Conservation (phyloP, 179 eudicot species). For the Camellia oleifera region DNA sequence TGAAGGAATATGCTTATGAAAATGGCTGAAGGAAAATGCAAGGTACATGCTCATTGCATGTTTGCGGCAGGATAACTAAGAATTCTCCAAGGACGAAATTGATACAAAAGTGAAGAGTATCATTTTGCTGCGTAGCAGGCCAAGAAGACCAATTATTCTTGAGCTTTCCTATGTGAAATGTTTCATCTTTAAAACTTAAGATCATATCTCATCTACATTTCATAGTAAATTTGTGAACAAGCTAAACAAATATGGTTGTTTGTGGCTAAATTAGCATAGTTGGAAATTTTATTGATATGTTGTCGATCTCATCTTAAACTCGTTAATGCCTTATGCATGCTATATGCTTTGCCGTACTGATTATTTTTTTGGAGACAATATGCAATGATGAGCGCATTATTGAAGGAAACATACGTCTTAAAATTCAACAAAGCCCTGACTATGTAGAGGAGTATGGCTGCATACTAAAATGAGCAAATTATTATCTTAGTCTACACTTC, state of each 20-base stretch:
- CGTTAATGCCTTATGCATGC: not conserved
- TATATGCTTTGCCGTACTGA: slow-evolving; percentile 41
- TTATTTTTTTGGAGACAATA: slow-evolving; percentile 89
- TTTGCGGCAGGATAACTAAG: not conserved
- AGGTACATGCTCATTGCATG: slow-evolving; percentile 43
- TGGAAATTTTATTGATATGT: not conserved
- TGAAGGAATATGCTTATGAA: slow-evolving; percentile 97
- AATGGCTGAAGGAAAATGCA: slow-evolving; percentile 99
- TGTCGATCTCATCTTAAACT: slow-evolving; percentile 1
- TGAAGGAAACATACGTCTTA: slow-evolving; percentile 94
- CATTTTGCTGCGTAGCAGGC: not conserved
- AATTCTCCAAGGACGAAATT: not conserved
- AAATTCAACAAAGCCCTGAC: slow-evolving; percentile 99
- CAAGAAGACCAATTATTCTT: slow-evolving; percentile 1
- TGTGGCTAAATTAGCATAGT: slow-evolving; percentile 2
- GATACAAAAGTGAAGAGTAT: not conserved
- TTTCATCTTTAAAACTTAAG: not conserved
- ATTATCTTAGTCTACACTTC: not conserved
- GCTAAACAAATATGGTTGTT: not conserved
- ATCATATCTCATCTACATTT: not conserved
- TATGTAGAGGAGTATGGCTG: slow-evolving; percentile 85
- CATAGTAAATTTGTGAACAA: not conserved
- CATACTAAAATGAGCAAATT: slow-evolving; percentile 13
- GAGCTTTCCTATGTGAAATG: not conserved
- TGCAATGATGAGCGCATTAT: slow-evolving; percentile 79